A percentile compares a stretch with the other conserved stretches of the same genome.
Conservation (phyloP, 2,329 filamentous ascomycete genomes). For the Xylariales sp. region DNA sequence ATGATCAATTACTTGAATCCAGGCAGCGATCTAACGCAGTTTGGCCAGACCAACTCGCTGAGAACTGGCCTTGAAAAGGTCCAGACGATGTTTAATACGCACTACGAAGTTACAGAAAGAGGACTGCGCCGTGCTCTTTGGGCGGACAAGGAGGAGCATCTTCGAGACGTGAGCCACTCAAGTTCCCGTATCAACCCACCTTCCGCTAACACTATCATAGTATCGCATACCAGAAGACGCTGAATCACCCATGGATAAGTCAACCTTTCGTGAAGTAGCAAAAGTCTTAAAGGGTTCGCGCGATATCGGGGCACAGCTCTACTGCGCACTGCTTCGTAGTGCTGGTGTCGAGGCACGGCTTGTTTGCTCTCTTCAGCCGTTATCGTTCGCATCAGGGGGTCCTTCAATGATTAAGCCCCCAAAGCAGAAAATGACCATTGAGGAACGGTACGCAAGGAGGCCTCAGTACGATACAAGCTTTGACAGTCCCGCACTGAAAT, state of each 20-base stretch:
- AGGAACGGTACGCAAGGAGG: slow-evolving; percentile 35
- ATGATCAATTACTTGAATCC: slow-evolving; percentile 66
- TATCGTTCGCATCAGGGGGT: slow-evolving; percentile 60
- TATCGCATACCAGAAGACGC: slow-evolving; percentile 56
- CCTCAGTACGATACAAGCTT: slow-evolving; percentile 32
- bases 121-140: slow-evolving; percentile 70
- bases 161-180: slow-evolving; percentile 46
- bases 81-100: slow-evolving; percentile 60
- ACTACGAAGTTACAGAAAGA: slow-evolving; percentile 66
- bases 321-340: slow-evolving; percentile 80
- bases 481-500: slow-evolving; percentile 23
- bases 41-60: slow-evolving; percentile 69
- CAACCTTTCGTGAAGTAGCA: slow-evolving; percentile 71
- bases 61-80: slow-evolving; percentile 72
- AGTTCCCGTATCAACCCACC: neutral
- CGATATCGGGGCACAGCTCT: slow-evolving; percentile 85
- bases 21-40: slow-evolving; percentile 62
- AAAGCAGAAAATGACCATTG: slow-evolving; percentile 21
- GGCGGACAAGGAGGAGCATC: slow-evolving; percentile 61
- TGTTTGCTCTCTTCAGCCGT: slow-evolving; percentile 83
- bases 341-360: slow-evolving; percentile 77
- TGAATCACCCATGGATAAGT: slow-evolving; percentile 63
- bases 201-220: slow-evolving; percentile 24
- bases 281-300: slow-evolving; percentile 70
- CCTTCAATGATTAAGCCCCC: slow-evolving; percentile 42